These are phyloP conservation scores for Aspergillus affinis DNA, from an alignment of 495 filamentous ascomycete species.

Conservation along the genomic window DNA sequence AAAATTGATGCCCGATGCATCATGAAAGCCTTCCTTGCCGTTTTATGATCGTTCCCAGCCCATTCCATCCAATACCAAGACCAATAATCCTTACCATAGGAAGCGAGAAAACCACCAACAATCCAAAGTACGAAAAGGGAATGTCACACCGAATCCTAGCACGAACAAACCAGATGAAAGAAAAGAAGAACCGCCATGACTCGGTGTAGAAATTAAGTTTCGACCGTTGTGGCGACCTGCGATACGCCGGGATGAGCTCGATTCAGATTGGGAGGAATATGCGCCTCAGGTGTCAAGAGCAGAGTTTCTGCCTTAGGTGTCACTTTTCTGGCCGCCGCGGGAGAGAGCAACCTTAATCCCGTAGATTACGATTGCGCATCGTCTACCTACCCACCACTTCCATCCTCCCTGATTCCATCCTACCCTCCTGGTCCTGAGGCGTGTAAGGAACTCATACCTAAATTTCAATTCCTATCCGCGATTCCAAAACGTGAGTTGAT, in stretches of 20 bases:
- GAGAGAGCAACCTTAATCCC: background rate
- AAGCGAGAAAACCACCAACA: too few species aligned
- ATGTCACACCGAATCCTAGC: too few species aligned
- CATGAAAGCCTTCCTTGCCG: too few species aligned
- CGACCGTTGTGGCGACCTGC: background rate
- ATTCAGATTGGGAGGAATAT: too few species aligned
- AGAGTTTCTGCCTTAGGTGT: background rate
- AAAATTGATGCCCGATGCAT: background rate
- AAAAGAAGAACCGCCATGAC: too few species aligned
- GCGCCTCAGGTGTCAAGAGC: too few species aligned
- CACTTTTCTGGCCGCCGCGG: background rate
- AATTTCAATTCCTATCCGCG: background rate
- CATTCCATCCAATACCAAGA: background rate
- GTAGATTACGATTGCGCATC: background rate
- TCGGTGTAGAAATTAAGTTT: background rate
- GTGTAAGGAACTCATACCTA: background rate
- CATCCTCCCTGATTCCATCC: background rate
- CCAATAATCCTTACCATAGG: too few species aligned
- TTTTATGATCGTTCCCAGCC: too few species aligned
- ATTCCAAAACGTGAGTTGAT: background rate
- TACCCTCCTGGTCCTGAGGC: background rate
- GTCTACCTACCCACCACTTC: background rate
- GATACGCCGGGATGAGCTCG: too few species aligned
- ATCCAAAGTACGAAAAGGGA: too few species aligned
- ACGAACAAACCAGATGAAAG: too few species aligned